Evolutionary conservation across 345 rosid genomes (phyloP).

Genomic region (Reutealis trisperma): DNA sequence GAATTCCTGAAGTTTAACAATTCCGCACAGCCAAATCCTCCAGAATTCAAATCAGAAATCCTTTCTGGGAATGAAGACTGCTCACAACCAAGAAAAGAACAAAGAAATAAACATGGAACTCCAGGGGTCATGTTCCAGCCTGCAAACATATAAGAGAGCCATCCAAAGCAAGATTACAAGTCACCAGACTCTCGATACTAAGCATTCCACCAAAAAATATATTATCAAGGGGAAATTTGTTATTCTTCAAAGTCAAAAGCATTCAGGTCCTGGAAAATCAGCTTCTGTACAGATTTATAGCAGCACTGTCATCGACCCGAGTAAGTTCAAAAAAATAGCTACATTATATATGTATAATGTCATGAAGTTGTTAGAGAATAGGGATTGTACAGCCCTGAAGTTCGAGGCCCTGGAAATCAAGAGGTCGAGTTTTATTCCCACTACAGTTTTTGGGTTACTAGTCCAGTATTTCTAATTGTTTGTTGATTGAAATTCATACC

Average conservation of each 20-base stretch:
- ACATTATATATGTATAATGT: no score
- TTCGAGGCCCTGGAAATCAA: no score
- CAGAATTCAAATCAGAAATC: background rate
- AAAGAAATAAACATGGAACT: conserved; percentile 13
- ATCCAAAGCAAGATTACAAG: conserved; percentile 12
- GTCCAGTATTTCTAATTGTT: no score
- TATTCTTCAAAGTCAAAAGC: conserved; percentile 35
- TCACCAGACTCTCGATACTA: background rate
- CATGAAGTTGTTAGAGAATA: no score
- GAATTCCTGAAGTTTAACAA: background rate
- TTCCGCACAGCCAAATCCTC: background rate
- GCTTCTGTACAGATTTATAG: conserved; percentile 47
- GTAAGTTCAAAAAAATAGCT: conserved; percentile 33
- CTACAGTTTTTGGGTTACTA: no score
- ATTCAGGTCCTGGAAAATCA: conserved; percentile 55
- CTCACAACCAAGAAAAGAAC: background rate
- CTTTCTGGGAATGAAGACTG: background rate
- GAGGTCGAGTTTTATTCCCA: no score
- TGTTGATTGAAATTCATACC: no score
- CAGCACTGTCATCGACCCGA: conserved; percentile 39
- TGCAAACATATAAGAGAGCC: conserved; percentile 7
- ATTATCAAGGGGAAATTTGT: conserved; percentile 42
- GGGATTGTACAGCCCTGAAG: no score
- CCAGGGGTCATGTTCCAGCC: background rate
- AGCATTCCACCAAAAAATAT: conserved; percentile 5